Evolutionary conservation across 805 yeast species (phyloP), one percentile per base, ranked within the genome.

Genomic region (Candida railenensis): DNA sequence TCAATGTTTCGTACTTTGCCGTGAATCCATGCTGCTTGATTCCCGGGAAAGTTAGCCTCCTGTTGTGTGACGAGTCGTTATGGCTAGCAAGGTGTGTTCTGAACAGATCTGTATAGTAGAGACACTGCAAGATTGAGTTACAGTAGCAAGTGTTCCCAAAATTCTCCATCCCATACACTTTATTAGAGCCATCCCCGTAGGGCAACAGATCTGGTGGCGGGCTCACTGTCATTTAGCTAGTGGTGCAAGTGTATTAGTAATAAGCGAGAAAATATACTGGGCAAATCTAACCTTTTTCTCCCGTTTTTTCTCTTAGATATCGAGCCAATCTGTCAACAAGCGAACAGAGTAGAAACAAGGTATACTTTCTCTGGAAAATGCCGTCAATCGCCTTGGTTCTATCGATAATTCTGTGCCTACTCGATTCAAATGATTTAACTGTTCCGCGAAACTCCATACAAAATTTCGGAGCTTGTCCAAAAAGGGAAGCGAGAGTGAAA

Each of bases 71-170:
- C 1, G 59, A 52, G 5, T 42, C 40, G 28, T 64, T 65, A 51
- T 72, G 70, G n/a, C 53, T 46, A 9, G 67, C 48, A 22, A 72
- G 51, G 19, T 56, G 52, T 14, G 49, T 46, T 34, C 97, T 77
- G 57, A 94, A 89, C 22, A 76, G 77, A 21, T 78, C 75, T 3
- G 92, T 77, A 66, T 87, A 84, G 70, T 80, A 92, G 8, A 92
- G 75, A 53, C 96, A 89, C 63, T 94, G 99, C 20, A 94, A 68
- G 25, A 94, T 87, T 8, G 97, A 89, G 57, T 94, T 94, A 66
- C 96, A 88, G 69, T 92, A 92, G 68, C 98, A 94, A 0, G 97
- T 90, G 62, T 90, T 85, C 2, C 96, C 96, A 57, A 86, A 87
- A 59, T 87, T 87, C 60, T 87, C 94, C 78, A 85, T 80, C 1